These are phyloP conservation scores for Dendrobium chrysotoxum DNA, from an alignment of 106 monocot species.

Conservation along the genomic window DNA sequence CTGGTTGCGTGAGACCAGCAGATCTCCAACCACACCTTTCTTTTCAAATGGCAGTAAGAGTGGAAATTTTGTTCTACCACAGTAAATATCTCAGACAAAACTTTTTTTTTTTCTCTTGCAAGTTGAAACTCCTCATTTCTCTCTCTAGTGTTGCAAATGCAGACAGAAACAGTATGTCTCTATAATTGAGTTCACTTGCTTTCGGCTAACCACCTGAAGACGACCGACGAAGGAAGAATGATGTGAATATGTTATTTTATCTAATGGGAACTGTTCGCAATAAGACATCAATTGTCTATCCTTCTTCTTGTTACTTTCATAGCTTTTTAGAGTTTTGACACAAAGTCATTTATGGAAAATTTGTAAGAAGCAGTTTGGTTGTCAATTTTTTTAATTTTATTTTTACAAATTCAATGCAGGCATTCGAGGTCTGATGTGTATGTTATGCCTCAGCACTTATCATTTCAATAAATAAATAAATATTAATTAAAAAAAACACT, in stretches of 20 bases:
- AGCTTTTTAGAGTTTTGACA: not conserved
- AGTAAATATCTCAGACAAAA: not conserved
- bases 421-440: too few species aligned
- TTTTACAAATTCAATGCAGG: too few species aligned
- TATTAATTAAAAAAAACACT: too few species aligned
- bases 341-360: not conserved
- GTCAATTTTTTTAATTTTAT: too few species aligned
- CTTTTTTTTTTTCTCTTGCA: not conserved
- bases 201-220: slow-evolving; percentile 1
- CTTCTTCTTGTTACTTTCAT: not conserved
- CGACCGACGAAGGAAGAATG: not conserved
- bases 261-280: not conserved
- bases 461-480: too few species aligned
- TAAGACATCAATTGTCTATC: not conserved
- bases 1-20: not conserved
- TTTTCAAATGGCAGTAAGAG: not conserved
- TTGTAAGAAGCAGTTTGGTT: not conserved
- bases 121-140: not conserved
- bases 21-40: not conserved
- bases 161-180: not conserved
- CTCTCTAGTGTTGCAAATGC: not conserved
- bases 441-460: too few species aligned
- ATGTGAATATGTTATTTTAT: not conserved
- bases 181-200: slow-evolving; percentile 4
- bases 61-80: not conserved